These are phyloP conservation scores for Alternaria sp. DNA, from an alignment of 2,329 filamentous ascomycete genomes.

Conservation along the genomic window DNA sequence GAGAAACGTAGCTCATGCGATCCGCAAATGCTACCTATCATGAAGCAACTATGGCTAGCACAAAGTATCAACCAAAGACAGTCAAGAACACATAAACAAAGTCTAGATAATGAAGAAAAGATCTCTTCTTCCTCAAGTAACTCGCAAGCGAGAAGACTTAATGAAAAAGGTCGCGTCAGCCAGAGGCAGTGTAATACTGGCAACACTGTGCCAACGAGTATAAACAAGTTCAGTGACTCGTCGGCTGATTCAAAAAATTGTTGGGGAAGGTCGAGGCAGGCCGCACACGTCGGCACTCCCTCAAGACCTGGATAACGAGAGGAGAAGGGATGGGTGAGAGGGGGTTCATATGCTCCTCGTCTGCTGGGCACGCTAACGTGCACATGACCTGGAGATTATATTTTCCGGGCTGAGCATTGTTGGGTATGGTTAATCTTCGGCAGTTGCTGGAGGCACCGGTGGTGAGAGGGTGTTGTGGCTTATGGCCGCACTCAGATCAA, in stretches of 20 bases:
- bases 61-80: too few relatives aligned
- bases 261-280: background rate
- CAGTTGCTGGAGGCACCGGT: background rate
- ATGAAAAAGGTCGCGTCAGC: constrained; percentile 32
- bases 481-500: background rate
- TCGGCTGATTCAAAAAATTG: background rate
- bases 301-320: background rate
- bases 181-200: constrained; percentile 27
- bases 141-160: constrained; percentile 27
- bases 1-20: too few relatives aligned
- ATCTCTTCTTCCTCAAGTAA: constrained; percentile 30
- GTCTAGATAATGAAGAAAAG: background rate
- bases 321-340: background rate
- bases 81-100: background rate
- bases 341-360: background rate
- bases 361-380: background rate
- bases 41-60: too few relatives aligned
- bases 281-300: background rate
- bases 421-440: background rate
- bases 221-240: constrained; percentile 26
- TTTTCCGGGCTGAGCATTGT: background rate
- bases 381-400: background rate
- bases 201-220: constrained; percentile 22
- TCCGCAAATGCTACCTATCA: too few relatives aligned
- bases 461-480: background rate